phyloP scores from a whole-genome alignment of 1,284 basidiomycete genomes.

The Moesziomyces antarcticus region DNA sequence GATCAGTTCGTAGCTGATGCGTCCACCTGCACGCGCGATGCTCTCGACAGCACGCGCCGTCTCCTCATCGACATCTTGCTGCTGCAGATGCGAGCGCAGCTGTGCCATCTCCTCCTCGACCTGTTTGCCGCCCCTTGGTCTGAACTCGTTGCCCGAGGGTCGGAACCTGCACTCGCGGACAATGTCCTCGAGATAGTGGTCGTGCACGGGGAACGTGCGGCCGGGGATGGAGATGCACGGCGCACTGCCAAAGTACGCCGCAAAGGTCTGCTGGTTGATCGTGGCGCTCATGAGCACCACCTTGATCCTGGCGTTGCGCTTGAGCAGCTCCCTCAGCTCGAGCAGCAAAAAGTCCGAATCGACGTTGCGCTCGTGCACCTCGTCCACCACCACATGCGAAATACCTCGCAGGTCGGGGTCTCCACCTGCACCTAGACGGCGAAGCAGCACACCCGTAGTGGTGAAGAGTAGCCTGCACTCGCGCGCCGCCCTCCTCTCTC shows the following conservation, averaged over 20 bases:
- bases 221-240: constrained; percentile 87
- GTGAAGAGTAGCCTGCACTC: constrained; percentile 80
- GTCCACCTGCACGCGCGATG: constrained; percentile 73
- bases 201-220: constrained; percentile 62
- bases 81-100: constrained; percentile 72
- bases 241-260: constrained; percentile 71
- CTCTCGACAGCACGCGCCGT: constrained; percentile 74
- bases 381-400: constrained; percentile 89
- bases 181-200: constrained; percentile 65
- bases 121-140: constrained; percentile 47
- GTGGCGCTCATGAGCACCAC: constrained; percentile 73
- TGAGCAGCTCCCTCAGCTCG: constrained; percentile 81
- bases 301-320: constrained; percentile 78
- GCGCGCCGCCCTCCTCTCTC: constrained; percentile 78
- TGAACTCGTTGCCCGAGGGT: constrained; percentile 61
- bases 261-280: constrained; percentile 51
- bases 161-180: constrained; percentile 44
- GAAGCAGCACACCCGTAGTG: constrained; percentile 89
- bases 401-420: constrained; percentile 79
- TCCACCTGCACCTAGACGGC: constrained; percentile 76
- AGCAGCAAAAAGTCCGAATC: constrained; percentile 90
- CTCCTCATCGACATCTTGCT: constrained; percentile 73
- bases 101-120: constrained; percentile 68
- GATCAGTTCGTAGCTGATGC: constrained; percentile 83
- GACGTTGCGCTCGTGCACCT: constrained; percentile 90